Percentiles rank a stretch among this genome's conserved stretches.
Conservation (phyloP, 176 grass and related monocot genomes). For the Pontederia crassipes region DNA sequence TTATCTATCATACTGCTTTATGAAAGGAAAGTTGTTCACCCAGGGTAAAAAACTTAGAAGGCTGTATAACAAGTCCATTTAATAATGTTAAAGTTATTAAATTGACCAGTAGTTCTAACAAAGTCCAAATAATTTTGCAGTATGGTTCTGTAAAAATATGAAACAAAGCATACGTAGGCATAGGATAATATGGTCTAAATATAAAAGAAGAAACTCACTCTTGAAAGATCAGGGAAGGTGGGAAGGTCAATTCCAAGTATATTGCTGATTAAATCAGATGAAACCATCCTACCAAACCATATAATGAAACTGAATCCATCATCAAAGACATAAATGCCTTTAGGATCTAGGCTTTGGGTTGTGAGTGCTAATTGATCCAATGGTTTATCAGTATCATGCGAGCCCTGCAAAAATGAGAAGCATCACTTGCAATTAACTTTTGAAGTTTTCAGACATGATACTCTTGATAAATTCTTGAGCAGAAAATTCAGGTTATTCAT, state of each 20-base stretch:
- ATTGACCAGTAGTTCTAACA: no score
- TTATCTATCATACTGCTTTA: no score
- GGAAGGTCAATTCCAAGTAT: constrained; percentile 57
- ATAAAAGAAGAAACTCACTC: constrained; percentile 29
- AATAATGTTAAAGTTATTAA: no score
- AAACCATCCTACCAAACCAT: constrained; percentile 83
- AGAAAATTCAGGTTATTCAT: no score
- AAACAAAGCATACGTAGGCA: background rate
- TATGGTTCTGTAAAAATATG: no score
- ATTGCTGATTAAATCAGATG: constrained; percentile 50
- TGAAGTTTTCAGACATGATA: no score
- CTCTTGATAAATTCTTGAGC: no score
- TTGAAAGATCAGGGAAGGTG: constrained; percentile 79
- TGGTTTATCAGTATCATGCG: constrained; percentile 30
- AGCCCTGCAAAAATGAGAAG: constrained; percentile 34
- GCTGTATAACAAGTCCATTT: no score
- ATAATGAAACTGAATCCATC: constrained; percentile 76
- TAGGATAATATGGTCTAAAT: background rate
- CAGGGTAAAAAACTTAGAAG: no score
- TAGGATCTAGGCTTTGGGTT: constrained; percentile 61
- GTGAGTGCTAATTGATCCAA: constrained; percentile 47
- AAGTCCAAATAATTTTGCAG: no score
- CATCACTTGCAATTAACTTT: no score
- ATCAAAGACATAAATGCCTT: constrained; percentile 76
- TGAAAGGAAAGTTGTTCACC: no score